phyloP scores from a whole-genome alignment of 2,329 filamentous ascomycete genomes.

The Lecanoromycetidae sp. region DNA sequence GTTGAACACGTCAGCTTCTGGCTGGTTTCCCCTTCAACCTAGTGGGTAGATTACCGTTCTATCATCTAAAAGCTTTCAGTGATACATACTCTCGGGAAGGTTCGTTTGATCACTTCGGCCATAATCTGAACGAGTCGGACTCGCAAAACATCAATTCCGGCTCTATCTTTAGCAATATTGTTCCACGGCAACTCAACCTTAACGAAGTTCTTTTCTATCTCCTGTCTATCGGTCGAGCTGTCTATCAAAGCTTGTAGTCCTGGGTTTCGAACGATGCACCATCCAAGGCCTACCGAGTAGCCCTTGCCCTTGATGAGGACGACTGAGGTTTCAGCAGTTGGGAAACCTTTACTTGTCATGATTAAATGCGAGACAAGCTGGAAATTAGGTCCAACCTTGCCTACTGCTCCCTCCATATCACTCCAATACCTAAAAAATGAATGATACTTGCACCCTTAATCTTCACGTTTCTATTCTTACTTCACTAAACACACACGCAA shows the following conservation, averaged over 20 bases:
- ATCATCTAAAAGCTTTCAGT: too few relatives aligned
- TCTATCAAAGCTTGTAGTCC: constrained; percentile 21
- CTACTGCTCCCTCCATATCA: too few relatives aligned
- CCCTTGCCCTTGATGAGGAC: constrained; percentile 22
- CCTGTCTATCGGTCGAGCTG: constrained; percentile 20
- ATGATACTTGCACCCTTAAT: too few relatives aligned
- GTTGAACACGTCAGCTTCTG: constrained; percentile 23
- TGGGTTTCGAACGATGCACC: constrained; percentile 26
- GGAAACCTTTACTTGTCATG: too few relatives aligned
- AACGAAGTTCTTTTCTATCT: constrained; percentile 28
- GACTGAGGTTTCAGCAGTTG: too few relatives aligned
- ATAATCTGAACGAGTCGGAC: constrained; percentile 32
- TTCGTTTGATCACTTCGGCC: constrained; percentile 30
- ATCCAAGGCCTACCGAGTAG: constrained; percentile 22
- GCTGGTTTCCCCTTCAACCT: constrained; percentile 31
- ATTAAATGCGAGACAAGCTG: too few relatives aligned
- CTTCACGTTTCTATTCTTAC: too few relatives aligned
- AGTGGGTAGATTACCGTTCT: too few relatives aligned
- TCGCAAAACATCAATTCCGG: constrained; percentile 32
- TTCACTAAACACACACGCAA: too few relatives aligned
- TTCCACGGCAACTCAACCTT: constrained; percentile 27
- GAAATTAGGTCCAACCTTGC: too few relatives aligned
- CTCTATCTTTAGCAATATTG: constrained; percentile 26
- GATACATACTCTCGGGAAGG: constrained; percentile 35
- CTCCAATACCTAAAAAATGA: too few relatives aligned